phyloP scores from a whole-genome alignment of 257 asterid genomes.

The Solanum corneliomulleri region DNA sequence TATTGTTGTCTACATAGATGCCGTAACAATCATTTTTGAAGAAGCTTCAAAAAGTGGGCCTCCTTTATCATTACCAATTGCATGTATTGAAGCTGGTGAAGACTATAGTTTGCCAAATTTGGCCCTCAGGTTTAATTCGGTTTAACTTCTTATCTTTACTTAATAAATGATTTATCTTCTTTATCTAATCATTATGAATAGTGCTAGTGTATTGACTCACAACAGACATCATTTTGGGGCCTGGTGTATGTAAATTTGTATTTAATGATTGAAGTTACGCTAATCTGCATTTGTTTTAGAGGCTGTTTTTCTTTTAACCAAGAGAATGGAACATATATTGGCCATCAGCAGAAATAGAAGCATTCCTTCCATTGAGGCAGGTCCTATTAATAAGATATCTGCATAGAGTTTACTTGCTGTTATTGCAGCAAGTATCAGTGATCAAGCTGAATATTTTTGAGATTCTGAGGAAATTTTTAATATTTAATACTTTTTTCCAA shows the following conservation, averaged over 20 bases:
- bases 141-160: neutral
- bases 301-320: neutral
- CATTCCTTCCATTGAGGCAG: neutral
- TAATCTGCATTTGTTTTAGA: neutral
- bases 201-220: neutral
- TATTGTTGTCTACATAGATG: constrained; percentile 69
- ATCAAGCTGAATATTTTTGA: neutral
- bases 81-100: constrained; percentile 87
- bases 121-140: constrained; percentile 62
- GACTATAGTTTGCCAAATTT: constrained; percentile 70
- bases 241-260: neutral
- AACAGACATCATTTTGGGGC: neutral
- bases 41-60: constrained; percentile 86
- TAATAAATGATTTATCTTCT: neutral
- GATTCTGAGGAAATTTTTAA: neutral
- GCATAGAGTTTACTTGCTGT: neutral
- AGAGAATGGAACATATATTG: neutral
- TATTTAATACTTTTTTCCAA: neutral
- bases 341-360: neutral
- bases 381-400: neutral
- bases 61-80: constrained; percentile 63
- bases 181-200: neutral
- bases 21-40: constrained; percentile 76
- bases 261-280: neutral
- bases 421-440: neutral